These are phyloP conservation scores for Amanita subjunquillea DNA, from an alignment of 768 basidiomycete species.

Conservation along the genomic window DNA sequence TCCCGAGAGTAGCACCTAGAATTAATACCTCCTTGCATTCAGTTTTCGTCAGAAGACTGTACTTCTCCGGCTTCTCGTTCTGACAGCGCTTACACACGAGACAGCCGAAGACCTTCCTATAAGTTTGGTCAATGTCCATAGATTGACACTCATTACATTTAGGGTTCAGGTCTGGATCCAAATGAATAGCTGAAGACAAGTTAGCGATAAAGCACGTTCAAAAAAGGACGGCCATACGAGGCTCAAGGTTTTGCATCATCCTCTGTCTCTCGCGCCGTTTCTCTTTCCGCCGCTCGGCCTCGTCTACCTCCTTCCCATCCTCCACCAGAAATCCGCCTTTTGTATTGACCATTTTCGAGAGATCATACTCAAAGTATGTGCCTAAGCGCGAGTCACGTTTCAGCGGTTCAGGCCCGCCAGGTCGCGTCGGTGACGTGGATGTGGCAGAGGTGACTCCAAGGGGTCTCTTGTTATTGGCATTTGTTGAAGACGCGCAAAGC, in stretches of 20 bases:
- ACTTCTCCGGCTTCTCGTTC: constrained; percentile 83
- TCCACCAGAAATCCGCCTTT: constrained; percentile 94
- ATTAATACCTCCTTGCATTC: constrained; percentile 82
- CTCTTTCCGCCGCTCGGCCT: constrained; percentile 65
- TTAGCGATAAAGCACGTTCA: background rate
- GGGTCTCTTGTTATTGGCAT: constrained; percentile 71
- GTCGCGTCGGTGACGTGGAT: constrained; percentile 51
- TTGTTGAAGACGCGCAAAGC: constrained; percentile 30
- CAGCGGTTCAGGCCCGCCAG: constrained; percentile 39
- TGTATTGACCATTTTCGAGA: constrained; percentile 94
- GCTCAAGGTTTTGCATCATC: constrained; percentile 64
- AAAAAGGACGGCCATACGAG: constrained; percentile 35
- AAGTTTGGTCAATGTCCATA: constrained; percentile 81
- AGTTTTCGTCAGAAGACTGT: constrained; percentile 92
- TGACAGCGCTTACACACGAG: constrained; percentile 87
- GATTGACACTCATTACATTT: constrained; percentile 81
- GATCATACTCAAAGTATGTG: constrained; percentile 94
- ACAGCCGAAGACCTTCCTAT: constrained; percentile 73
- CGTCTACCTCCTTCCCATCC: constrained; percentile 75
- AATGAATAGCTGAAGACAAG: constrained; percentile 51
- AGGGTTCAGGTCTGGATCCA: constrained; percentile 68
- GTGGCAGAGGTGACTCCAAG: constrained; percentile 44
- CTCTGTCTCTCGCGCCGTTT: constrained; percentile 74
- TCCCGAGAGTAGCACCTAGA: background rate
- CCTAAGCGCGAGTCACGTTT: constrained; percentile 74